These are phyloP conservation scores for Lomentospora prolificans DNA, from an alignment of 2,329 filamentous ascomycete species.

Conservation along the genomic window DNA sequence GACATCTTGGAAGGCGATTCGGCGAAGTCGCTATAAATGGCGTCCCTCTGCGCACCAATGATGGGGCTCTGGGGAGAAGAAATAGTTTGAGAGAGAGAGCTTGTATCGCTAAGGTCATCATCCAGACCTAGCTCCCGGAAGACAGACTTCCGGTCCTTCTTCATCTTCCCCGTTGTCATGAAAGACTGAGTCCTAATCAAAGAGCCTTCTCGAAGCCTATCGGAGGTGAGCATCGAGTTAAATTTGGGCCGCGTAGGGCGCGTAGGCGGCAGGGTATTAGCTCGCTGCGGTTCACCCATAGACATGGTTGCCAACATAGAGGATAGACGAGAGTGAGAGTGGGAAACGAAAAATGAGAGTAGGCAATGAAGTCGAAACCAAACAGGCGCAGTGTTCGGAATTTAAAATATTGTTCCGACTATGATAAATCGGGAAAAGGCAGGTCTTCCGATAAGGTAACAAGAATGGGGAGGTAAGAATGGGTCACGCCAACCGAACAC, in stretches of 20 bases:
- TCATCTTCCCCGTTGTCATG: constrained; percentile 32
- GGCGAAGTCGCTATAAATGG: not conserved
- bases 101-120: constrained; percentile 18
- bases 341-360: not conserved
- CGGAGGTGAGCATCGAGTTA: constrained; percentile 38
- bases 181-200: constrained; percentile 26
- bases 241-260: not conserved
- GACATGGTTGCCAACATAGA: not conserved
- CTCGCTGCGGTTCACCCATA: not conserved
- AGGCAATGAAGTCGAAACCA: not conserved
- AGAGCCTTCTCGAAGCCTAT: constrained; percentile 40
- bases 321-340: not conserved
- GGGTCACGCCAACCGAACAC: not conserved
- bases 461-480: not conserved
- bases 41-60: not conserved
- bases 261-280: not conserved
- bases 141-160: constrained; percentile 39
- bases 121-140: constrained; percentile 42
- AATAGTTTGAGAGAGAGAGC: not conserved
- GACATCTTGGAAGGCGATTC: not conserved
- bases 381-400: not conserved
- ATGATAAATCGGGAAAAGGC: not conserved
- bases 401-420: not conserved
- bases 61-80: not conserved
- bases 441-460: not conserved